phyloP scores from a whole-genome alignment of 192 early-diverging fungal genomes.

The Phycomyces blakesleeanus region DNA sequence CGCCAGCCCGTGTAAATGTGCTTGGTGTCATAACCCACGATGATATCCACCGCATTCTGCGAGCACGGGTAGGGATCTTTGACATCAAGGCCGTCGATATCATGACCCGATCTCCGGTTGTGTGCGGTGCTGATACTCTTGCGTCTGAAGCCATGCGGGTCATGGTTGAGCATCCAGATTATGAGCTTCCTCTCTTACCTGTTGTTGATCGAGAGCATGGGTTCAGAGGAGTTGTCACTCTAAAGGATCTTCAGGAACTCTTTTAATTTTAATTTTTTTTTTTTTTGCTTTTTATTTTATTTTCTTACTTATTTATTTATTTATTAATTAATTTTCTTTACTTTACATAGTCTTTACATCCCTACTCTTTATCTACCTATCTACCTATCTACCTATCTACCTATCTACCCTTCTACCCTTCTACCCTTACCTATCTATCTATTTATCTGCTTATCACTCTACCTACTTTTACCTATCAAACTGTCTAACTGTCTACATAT shows the following conservation, averaged over 20 bases:
- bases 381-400: not conserved
- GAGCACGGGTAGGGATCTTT: constrained; percentile 30
- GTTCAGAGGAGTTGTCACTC: constrained; percentile 31
- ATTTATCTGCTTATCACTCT: not conserved
- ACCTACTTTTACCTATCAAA: not conserved
- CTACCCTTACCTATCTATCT: no score
- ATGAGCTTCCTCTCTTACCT: constrained; percentile 29
- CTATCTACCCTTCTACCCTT: not conserved
- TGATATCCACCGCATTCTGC: constrained; percentile 34
- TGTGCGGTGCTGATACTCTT: constrained; percentile 21
- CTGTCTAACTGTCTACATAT: not conserved
- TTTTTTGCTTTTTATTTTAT: not conserved
- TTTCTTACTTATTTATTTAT: not conserved
- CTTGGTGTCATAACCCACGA: constrained; percentile 39
- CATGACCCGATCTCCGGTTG: constrained; percentile 29
- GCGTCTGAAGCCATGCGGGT: constrained; percentile 31
- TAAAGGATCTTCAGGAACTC: constrained; percentile 33
- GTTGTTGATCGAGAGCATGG: constrained; percentile 23
- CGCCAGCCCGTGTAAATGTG: constrained; percentile 18
- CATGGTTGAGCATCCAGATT: constrained; percentile 19
- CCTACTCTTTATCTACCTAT: no score
- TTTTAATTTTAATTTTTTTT: constrained; percentile 1
- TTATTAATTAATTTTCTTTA: not conserved
- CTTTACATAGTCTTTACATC: not conserved
- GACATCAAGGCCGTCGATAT: constrained; percentile 29